Conservation (phyloP, 116 monocot species). For the Zostera marina region DNA sequence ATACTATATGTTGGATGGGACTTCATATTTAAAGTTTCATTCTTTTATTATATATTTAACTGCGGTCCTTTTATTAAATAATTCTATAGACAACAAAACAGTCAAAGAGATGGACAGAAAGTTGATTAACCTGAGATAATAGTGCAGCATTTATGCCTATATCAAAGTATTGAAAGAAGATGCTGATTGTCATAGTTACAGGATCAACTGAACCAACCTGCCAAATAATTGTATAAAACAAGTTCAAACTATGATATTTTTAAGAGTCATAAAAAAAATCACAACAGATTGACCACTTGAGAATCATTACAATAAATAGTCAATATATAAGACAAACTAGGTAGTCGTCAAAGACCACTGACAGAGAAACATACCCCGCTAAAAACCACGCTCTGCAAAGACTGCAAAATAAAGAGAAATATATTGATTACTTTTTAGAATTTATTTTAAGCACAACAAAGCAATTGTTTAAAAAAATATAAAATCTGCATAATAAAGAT, state of each 20-base stretch:
- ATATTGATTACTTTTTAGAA: not conserved
- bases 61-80: too few species aligned
- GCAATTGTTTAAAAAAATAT: not conserved
- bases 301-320: not conserved
- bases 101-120: not conserved
- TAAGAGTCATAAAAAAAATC: not conserved
- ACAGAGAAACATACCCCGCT: slow-evolving; percentile 44
- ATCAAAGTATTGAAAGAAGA: slow-evolving; percentile 85
- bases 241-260: not conserved
- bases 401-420: slow-evolving; percentile 45
- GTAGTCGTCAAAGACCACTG: not conserved
- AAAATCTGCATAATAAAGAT: not conserved
- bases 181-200: slow-evolving; percentile 82
- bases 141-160: slow-evolving; percentile 85
- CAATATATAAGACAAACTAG: not conserved
- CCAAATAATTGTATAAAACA: slow-evolving; percentile 1
- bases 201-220: slow-evolving; percentile 91
- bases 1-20: too few species aligned
- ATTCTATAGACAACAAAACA: not conserved
- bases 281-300: not conserved
- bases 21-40: too few species aligned
- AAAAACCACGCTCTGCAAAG: slow-evolving; percentile 91
- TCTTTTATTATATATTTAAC: too few species aligned
- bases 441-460: too few species aligned
- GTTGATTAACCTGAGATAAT: slow-evolving; percentile 58